Percentiles rank a stretch among this genome's conserved stretches.
Conservation (phyloP, 495 filamentous ascomycete species). For the Penicillium manginii region DNA sequence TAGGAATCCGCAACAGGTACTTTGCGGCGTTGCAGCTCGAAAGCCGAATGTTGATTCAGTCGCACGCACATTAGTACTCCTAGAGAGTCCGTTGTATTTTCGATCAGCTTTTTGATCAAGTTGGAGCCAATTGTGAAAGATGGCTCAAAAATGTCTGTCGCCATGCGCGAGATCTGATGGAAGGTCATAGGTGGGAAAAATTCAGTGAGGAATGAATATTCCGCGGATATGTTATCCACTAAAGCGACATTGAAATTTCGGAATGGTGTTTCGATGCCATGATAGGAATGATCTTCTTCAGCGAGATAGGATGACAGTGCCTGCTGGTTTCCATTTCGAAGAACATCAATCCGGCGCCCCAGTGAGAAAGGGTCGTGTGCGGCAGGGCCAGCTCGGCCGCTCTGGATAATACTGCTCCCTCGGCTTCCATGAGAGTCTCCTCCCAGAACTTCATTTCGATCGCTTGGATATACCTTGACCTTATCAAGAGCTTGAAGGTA, state of each 20-base stretch:
- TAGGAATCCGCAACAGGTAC: conserved; percentile 88
- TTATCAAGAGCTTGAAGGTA: conserved; percentile 84
- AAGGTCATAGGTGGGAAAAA: conserved; percentile 76
- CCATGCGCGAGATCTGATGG: conserved; percentile 63
- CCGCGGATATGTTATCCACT: conserved; percentile 90
- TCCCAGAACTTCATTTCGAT: conserved; percentile 83
- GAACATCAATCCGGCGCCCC: conserved; percentile 78
- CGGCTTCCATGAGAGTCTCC: conserved; percentile 71
- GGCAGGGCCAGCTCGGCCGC: conserved; percentile 53
- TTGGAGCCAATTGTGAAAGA: conserved; percentile 79
- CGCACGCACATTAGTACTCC: conserved; percentile 90
- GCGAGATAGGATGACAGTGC: conserved; percentile 82
- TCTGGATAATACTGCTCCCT: conserved; percentile 43
- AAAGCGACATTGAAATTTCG: conserved; percentile 92
- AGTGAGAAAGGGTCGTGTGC: conserved; percentile 87
- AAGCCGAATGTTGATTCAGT: conserved; percentile 89
- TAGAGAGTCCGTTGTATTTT: conserved; percentile 77
- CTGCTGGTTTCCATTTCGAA: conserved; percentile 68
- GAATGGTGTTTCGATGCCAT: conserved; percentile 89
- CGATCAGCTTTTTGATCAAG: conserved; percentile 76
- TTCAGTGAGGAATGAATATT: conserved; percentile 89
- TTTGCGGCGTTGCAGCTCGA: conserved; percentile 88
- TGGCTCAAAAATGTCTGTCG: conserved; percentile 80
- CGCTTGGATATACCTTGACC: conserved; percentile 78
- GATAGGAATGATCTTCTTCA: conserved; percentile 81